Evolutionary conservation across 2,329 filamentous ascomycete species (phyloP).

Genomic region (Hypoxylon sp.): DNA sequence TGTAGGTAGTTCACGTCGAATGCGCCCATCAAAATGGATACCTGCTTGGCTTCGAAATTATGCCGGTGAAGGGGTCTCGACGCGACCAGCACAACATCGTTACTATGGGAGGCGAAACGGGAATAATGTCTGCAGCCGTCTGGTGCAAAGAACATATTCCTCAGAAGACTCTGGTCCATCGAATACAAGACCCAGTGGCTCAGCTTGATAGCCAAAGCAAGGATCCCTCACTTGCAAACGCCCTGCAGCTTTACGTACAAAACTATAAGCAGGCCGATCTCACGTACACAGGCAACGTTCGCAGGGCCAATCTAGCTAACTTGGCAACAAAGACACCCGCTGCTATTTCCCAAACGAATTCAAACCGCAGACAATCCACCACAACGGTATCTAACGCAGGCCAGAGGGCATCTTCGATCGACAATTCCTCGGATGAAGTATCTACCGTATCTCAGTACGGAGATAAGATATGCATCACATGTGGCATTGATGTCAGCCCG

Average conservation of each 20-base stretch:
- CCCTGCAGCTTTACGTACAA: constrained; percentile 84
- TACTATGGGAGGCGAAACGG: constrained; percentile 80
- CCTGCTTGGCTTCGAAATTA: constrained; percentile 87
- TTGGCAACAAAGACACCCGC: constrained; percentile 65
- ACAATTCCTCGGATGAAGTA: constrained; percentile 40
- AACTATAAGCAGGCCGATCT: constrained; percentile 96
- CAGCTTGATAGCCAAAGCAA: constrained; percentile 50
- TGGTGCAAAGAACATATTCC: constrained; percentile 92
- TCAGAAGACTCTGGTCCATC: constrained; percentile 76
- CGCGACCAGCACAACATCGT: constrained; percentile 83
- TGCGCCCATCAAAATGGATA: constrained; percentile 89
- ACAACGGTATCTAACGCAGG: constrained; percentile 50
- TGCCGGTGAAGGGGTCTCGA: constrained; percentile 86
- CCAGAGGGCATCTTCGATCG: constrained; percentile 40
- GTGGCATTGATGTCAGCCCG: constrained; percentile 75
- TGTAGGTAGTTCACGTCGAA: constrained; percentile 76
- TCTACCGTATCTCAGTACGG: constrained; percentile 49
- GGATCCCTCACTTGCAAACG: constrained; percentile 66
- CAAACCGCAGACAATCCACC: constrained; percentile 65
- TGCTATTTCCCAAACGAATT: constrained; percentile 51
- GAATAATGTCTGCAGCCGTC: constrained; percentile 82
- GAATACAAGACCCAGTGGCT: constrained; percentile 78
- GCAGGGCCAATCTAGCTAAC: constrained; percentile 84
- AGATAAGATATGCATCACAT: constrained; percentile 69
- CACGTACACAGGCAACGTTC: constrained; percentile 86